Evolutionary conservation across 257 asterid genomes (phyloP).

Genomic region (Fraxinus americana): DNA sequence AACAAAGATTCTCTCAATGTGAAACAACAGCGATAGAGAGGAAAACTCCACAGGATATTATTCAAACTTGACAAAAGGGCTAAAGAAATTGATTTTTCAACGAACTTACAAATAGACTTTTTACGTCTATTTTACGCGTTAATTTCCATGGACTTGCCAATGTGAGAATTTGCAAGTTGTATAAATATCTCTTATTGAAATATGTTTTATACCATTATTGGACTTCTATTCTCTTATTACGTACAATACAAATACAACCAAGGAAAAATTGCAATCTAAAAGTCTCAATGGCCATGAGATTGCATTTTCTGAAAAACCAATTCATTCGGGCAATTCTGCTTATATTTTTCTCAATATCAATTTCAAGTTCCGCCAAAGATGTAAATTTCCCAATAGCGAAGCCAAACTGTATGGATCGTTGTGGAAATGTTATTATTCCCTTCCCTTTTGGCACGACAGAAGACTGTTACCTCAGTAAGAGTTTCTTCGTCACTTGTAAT

Average conservation of each 20-base stretch:
- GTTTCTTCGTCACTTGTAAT: slow-evolving; percentile 21
- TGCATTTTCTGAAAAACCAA: not conserved
- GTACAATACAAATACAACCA: no score
- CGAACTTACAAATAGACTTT: no score
- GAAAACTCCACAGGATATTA: no score
- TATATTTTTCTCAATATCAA: not conserved
- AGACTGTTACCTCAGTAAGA: not conserved
- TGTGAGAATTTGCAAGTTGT: no score
- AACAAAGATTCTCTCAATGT: no score
- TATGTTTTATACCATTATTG: no score
- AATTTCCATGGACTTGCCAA: no score
- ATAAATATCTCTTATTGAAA: not conserved
- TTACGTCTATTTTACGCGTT: no score
- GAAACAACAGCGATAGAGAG: no score
- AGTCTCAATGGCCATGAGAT: not conserved
- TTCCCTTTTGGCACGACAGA: slow-evolving; percentile 36
- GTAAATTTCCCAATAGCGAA: slow-evolving; percentile 16
- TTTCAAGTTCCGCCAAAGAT: not conserved
- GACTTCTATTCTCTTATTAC: no score
- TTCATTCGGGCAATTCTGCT: not conserved
- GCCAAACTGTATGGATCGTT: slow-evolving; percentile 20
- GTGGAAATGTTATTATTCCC: slow-evolving; percentile 41
- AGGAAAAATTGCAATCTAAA: no score
- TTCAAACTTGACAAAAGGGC: not conserved
- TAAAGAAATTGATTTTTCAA: no score